Conservation (phyloP, 352 stramenopile species). For the Pythium phragmiticola region DNA sequence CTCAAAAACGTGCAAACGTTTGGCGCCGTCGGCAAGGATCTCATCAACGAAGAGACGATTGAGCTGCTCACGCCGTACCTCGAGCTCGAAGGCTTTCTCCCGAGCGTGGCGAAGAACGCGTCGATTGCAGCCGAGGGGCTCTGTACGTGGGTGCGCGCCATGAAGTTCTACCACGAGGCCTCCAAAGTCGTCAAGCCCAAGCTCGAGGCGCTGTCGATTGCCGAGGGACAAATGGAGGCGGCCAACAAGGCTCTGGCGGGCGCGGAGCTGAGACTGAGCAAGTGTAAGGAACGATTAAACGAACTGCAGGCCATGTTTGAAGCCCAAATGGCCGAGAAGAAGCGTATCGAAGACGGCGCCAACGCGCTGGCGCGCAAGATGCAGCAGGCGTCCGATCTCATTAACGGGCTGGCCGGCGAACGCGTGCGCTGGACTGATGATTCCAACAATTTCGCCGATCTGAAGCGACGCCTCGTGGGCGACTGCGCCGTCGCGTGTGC, state of each 20-base stretch:
- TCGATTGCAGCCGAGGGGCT: constrained; percentile 95
- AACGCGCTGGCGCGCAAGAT: constrained; percentile 96
- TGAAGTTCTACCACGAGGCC: constrained; percentile 99
- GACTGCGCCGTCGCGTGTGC: constrained; percentile 97
- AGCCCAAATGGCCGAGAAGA: constrained; percentile 96
- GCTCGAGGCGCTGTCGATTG: constrained; percentile 95
- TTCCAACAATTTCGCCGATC: constrained; percentile 96
- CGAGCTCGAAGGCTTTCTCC: constrained; percentile 95
- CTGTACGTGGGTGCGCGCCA: constrained; percentile 97
- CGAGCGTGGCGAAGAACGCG: constrained; percentile 96
- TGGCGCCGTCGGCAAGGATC: constrained; percentile 94
- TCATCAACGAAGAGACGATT: constrained; percentile 99
- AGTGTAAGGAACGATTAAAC: constrained; percentile 93
- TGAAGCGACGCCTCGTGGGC: constrained; percentile 95
- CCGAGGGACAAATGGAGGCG: constrained; percentile 96
- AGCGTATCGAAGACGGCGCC: constrained; percentile 95
- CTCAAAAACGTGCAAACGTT: constrained; percentile 96
- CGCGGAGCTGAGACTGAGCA: constrained; percentile 91
- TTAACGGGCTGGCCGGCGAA: constrained; percentile 96
- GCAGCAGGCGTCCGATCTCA: constrained; percentile 96
- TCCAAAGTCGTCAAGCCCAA: constrained; percentile 99
- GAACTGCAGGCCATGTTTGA: constrained; percentile 97
- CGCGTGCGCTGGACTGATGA: constrained; percentile 97
- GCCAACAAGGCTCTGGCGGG: constrained; percentile 94
- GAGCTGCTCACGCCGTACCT: constrained; percentile 97